These are phyloP conservation scores for Teunomyces kruisii DNA, from an alignment of 805 yeast genomes.

Conservation along the genomic window DNA sequence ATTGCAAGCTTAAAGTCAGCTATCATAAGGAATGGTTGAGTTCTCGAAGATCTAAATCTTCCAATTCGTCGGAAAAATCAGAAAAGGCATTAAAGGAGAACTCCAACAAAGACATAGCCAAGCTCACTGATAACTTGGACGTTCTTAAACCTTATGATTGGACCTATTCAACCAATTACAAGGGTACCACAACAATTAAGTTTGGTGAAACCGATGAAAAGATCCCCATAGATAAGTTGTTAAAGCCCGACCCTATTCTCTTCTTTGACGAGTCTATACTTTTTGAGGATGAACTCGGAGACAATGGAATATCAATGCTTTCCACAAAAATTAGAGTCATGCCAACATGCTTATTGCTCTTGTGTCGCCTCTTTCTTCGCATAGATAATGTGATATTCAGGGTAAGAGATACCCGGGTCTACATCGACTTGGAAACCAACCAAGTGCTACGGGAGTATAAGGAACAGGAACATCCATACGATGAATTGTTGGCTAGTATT, in stretches of 20 bases:
- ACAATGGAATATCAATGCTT: conserved; percentile 84
- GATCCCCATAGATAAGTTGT: conserved; percentile 71
- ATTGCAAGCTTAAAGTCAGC: conserved; percentile 57
- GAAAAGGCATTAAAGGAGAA: conserved; percentile 27
- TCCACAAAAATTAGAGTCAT: conserved; percentile 84
- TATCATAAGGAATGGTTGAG: conserved; percentile 82
- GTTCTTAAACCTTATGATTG: conserved; percentile 88
- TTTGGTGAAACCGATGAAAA: conserved; percentile 20
- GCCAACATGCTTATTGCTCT: conserved; percentile 71
- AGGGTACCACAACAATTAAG: conserved; percentile 50
- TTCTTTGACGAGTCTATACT: conserved; percentile 87
- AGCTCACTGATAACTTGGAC: conserved; percentile 45
- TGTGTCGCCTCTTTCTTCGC: conserved; percentile 77
- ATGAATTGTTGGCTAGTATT: conserved; percentile 26
- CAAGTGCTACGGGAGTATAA: conserved; percentile 74
- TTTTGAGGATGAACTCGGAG: conserved; percentile 95
- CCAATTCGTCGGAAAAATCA: conserved; percentile 18
- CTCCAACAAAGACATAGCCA: conserved; percentile 30
- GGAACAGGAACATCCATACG: conserved; percentile 47
- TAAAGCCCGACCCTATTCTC: conserved; percentile 77
- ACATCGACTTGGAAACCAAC: conserved; percentile 68
- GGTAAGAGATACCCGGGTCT: conserved; percentile 81
- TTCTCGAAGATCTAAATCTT: conserved; percentile 29
- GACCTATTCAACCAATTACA: conserved; percentile 86
- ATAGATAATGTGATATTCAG: conserved; percentile 88